A percentile compares a stretch with the other conserved stretches of the same genome.
phyloP scores from a whole-genome alignment of 306 rosid genomes.

The Cicer arietinum region DNA sequence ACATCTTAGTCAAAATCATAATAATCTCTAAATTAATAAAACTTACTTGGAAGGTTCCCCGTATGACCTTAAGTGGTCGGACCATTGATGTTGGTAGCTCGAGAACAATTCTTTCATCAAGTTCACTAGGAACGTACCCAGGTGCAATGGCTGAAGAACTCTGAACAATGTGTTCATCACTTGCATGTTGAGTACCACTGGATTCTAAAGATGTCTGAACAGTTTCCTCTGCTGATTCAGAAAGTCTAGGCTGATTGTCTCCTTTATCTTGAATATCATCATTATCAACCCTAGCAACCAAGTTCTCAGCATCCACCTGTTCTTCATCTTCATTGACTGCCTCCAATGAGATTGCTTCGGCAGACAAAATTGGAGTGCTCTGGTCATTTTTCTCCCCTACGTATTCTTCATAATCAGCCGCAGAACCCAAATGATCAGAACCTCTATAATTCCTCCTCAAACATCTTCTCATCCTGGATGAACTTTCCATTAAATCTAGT shows the following conservation, averaged over 20 bases:
- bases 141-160: constrained; percentile 69
- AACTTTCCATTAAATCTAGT: constrained; percentile 94
- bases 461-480: constrained; percentile 90
- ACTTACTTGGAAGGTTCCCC: constrained; percentile 89
- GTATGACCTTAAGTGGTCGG: constrained; percentile 81
- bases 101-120: constrained; percentile 88
- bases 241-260: constrained; percentile 52
- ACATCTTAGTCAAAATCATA: constrained; percentile 24
- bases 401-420: constrained; percentile 76
- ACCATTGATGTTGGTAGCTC: constrained; percentile 91
- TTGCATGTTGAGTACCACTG: constrained; percentile 53
- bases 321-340: constrained; percentile 74
- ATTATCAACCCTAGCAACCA: constrained; percentile 54
- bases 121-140: constrained; percentile 88
- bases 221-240: constrained; percentile 64
- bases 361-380: constrained; percentile 71
- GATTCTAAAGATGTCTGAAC: constrained; percentile 53
- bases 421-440: constrained; percentile 89
- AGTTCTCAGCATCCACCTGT: constrained; percentile 66
- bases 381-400: constrained; percentile 50
- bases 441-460: constrained; percentile 86
- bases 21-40: constrained; percentile 15
- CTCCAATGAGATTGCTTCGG: constrained; percentile 80
- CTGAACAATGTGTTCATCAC: constrained; percentile 63
- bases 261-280: constrained; percentile 53